A percentile compares a stretch with the other conserved stretches of the same genome.
Evolutionary conservation across 495 filamentous ascomycete species (phyloP).

Genomic region (Trichoderma orchidacearum): DNA sequence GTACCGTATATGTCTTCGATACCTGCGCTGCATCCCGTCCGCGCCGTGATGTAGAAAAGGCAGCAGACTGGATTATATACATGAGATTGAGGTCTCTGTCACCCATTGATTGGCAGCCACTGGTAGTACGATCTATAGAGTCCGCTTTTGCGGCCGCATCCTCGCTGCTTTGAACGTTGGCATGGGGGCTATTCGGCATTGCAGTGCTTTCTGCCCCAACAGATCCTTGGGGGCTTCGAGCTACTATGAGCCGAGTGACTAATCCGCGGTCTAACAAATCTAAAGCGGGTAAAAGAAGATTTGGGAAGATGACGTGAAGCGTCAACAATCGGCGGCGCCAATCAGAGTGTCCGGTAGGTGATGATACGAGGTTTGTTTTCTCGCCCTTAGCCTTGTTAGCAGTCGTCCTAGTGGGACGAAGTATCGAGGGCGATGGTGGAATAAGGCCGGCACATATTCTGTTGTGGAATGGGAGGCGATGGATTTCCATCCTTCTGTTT

Average conservation of each 20-base stretch:
- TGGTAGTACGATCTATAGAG: not conserved
- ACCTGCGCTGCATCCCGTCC: slow-evolving; percentile 3
- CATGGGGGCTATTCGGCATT: too few relatives aligned
- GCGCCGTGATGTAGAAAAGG: not conserved
- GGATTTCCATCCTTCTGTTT: not conserved
- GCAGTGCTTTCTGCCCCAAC: too few relatives aligned
- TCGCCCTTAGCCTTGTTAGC: not conserved
- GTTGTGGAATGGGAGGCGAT: not conserved
- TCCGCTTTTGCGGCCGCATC: not conserved
- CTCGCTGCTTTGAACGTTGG: not conserved
- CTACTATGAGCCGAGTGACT: slow-evolving; percentile 26
- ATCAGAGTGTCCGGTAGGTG: slow-evolving; percentile 20
- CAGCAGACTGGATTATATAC: slow-evolving; percentile 25
- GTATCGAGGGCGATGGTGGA: not conserved
- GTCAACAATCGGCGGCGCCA: slow-evolving; percentile 36
- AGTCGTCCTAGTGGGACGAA: not conserved
- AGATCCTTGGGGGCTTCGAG: too few relatives aligned
- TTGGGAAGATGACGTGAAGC: slow-evolving; percentile 50
- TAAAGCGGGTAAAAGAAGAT: slow-evolving; percentile 54
- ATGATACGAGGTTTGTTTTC: slow-evolving; percentile 13
- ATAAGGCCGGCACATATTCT: not conserved
- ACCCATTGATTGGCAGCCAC: not conserved
- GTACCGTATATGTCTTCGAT: slow-evolving; percentile 49
- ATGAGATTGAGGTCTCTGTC: slow-evolving; percentile 5
- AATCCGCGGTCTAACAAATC: slow-evolving; percentile 68